A percentile compares a stretch with the other conserved stretches of the same genome.
phyloP scores from a whole-genome alignment of 163 green algal genomes.

The Chloromonas sp. region DNA sequence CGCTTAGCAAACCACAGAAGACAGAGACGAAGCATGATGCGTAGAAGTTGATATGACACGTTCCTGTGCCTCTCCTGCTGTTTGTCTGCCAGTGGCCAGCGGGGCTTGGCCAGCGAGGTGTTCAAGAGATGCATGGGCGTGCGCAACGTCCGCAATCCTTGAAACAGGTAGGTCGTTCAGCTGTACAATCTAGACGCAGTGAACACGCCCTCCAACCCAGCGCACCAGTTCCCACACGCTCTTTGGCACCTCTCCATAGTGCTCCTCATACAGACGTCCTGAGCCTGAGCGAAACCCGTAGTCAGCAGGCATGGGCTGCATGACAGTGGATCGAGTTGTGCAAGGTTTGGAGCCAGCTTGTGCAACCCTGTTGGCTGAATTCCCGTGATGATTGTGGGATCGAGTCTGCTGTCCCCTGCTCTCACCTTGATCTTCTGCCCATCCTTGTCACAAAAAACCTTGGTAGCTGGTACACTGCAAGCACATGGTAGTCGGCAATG shows the following conservation, averaged over 20 bases:
- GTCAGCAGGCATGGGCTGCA: conserved; percentile 67
- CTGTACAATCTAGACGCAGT: not conserved
- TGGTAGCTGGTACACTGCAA: too few relatives aligned
- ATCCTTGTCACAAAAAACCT: too few relatives aligned
- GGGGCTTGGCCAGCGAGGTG: not conserved
- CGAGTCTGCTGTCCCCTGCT: too few relatives aligned
- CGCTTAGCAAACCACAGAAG: too few relatives aligned
- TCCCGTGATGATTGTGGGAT: too few relatives aligned
- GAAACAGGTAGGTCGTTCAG: not conserved
- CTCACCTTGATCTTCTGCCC: too few relatives aligned
- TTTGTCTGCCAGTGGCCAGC: not conserved
- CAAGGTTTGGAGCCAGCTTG: too few relatives aligned
- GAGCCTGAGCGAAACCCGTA: conserved; percentile 80
- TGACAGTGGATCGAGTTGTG: too few relatives aligned
- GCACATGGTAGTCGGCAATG: too few relatives aligned
- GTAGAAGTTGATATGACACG: not conserved
- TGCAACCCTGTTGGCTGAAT: too few relatives aligned
- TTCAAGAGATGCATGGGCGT: not conserved
- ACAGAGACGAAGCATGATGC: not conserved
- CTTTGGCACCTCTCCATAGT: conserved; percentile 67
- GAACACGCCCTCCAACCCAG: too few relatives aligned
- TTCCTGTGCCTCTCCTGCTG: not conserved
- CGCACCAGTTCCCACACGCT: conserved; percentile 58
- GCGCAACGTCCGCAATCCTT: not conserved
- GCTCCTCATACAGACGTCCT: conserved; percentile 70